Evolutionary conservation across 495 filamentous ascomycete genomes (phyloP), one percentile per base, ranked within the genome.

Genomic region (Trichoderma parareesei): DNA sequence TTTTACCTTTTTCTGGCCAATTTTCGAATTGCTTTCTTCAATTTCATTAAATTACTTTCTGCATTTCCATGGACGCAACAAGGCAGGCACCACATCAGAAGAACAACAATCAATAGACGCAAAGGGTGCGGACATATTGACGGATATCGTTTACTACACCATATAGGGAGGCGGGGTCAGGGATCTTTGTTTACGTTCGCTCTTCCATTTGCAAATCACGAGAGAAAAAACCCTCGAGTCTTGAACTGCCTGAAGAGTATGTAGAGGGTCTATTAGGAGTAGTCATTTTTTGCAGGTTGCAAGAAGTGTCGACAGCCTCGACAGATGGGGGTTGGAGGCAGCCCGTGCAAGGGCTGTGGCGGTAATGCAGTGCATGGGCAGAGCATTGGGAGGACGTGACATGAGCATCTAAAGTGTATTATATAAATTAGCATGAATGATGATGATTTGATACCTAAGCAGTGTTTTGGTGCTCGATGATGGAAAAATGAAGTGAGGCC

Each of bases 381-480:
- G 8, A 38, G 27, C 20, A 38, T 57, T 14, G 53, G 44, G 44
- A 48, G n/a, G n/a, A 48, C 11, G n/a, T 48, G n/a, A 16, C 44
- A 48, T 48, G 27, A 37, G 53, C 53, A 57, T 57, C 37, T 37
- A 57, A 57, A 14, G 53, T 57, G 53, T 57, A 57, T 37, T 57
- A 57, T 57, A 57, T 57, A 27, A 57, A 57, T 10, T 11, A 35
- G 33, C 53, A 57, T 57, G 53, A 57, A 57, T 57, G 20, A 57
- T 57, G 53, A 57, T 57, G 5, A 57, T 38, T 57, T 57, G 53
- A 57, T 37, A 33, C 53, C 53, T 57, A 49, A 49, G n/a, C 14
- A 20, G 9, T 20, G 8, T 49, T 49, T 2, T 49, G 4, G 4
- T 57, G 53, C 7, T 57, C 7, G 11, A 8, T 11, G 27, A 5